Evolutionary conservation across 345 rosid species (phyloP), one percentile per base, ranked within the genome.

Genomic region (Jatropha curcas): DNA sequence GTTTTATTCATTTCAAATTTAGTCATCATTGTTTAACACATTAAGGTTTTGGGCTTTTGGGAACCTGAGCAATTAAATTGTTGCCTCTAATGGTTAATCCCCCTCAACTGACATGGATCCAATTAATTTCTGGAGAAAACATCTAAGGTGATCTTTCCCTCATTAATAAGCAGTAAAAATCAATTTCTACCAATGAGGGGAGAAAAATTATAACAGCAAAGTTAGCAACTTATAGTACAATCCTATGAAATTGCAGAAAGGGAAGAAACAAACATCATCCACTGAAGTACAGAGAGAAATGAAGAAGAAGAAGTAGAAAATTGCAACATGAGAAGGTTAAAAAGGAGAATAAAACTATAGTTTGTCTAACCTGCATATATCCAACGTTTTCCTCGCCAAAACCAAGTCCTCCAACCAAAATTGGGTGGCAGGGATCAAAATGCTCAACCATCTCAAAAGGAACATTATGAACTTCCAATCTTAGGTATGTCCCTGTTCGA

Each of bases 401-500:
- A 73, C 94, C 93, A 71, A 95, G 78, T 76, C 97, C 99, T 72
- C 98, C 97, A 63, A 92, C 90, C 73, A 95, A 70, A 79, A 91
- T 59, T 62, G 99, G 98, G 81, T 91, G 90, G 75, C 86, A 84
- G 12, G 99, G 98, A 80, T 92, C 96, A 86, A 91, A 92, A 84
- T 88, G 84, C 74, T 89, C 89, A 52, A 89, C 91, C 99, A 95
- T 92, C 86, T 95, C 98, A 71, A 71, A 95, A 61, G 99, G 94
- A 83, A 95, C 97, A 76, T 77, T 89, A 79, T 87, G 97, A 79
- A 95, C 80, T 84, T 89, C 99, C 86, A 95, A 83, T 65, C 99
- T 85, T 48, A 95, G 50, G 77, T 95, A 95, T 53, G 88, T 84
- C 71, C 98, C 99, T 14, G 94, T 87, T 58, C 73, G 86, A 76